phyloP scores from a whole-genome alignment of 192 early-diverging fungal genomes.

The Backusella parvicylindrica region DNA sequence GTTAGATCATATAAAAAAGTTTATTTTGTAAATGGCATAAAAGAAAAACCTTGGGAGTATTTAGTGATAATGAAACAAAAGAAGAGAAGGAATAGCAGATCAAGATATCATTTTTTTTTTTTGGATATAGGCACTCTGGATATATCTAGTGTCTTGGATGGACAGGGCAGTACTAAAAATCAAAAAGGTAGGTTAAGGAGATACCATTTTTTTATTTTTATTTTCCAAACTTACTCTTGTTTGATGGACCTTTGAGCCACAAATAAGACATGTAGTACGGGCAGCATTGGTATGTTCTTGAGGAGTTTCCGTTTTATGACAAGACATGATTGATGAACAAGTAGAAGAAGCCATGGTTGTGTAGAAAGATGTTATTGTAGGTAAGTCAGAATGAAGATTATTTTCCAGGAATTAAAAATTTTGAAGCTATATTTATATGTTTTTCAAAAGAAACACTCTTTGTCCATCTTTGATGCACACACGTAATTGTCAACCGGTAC shows the following conservation, averaged over 20 bases:
- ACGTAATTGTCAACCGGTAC: neutral
- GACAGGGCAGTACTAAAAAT: neutral
- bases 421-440: no score
- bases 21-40: no score
- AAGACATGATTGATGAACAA: neutral
- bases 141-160: neutral
- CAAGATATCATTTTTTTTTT: neutral
- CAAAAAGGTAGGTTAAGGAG: neutral
- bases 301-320: neutral
- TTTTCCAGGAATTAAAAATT: neutral
- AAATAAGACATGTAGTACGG: neutral
- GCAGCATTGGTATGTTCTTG: neutral
- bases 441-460: neutral
- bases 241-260: neutral
- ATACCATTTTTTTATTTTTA: neutral
- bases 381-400: neutral
- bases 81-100: neutral
- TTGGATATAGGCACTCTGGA: neutral
- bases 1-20: no score
- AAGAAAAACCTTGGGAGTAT: no score
- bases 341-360: neutral
- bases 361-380: neutral
- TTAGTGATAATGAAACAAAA: neutral
- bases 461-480: neutral
- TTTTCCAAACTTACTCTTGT: conserved; percentile 4